A percentile compares a stretch with the other conserved stretches of the same genome.
Evolutionary conservation across 2,329 filamentous ascomycete genomes (phyloP).

Genomic region (Xylaria sp.): DNA sequence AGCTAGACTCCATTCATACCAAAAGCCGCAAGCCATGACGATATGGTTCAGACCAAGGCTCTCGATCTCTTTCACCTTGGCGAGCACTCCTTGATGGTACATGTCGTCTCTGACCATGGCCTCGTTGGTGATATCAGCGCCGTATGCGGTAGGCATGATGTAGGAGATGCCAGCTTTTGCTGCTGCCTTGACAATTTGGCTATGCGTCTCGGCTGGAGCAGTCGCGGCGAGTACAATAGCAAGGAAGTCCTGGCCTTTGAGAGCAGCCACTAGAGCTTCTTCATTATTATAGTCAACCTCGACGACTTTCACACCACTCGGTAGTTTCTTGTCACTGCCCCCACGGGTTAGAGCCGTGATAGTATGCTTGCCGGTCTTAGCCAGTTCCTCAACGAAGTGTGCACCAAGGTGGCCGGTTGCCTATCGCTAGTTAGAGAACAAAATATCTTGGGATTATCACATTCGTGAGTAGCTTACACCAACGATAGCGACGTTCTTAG

Average conservation of each 20-base stretch:
- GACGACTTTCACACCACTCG: conserved; percentile 55
- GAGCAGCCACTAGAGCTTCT: conserved; percentile 58
- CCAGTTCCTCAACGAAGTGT: conserved; percentile 53
- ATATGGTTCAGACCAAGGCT: conserved; percentile 50
- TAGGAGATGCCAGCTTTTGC: conserved; percentile 64
- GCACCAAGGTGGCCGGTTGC: conserved; percentile 55
- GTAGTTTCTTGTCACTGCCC: conserved; percentile 55
- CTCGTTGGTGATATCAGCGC: conserved; percentile 53
- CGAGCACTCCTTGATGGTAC: conserved; percentile 15
- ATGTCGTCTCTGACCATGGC: conserved; percentile 48
- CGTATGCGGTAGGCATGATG: conserved; percentile 64
- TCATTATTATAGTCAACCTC: conserved; percentile 55
- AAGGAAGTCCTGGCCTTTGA: conserved; percentile 65
- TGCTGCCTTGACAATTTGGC: conserved; percentile 63
- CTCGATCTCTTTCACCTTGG: conserved; percentile 18
- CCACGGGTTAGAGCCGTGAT: conserved; percentile 62
- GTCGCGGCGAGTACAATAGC: conserved; percentile 62
- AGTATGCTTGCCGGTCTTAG: conserved; percentile 59
- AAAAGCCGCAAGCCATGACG: conserved; percentile 57
- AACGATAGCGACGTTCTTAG: conserved; percentile 30
- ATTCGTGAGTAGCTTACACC: conserved; percentile 48
- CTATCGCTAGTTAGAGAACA: conserved; percentile 43
- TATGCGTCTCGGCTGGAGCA: conserved; percentile 58
- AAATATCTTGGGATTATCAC: no score
- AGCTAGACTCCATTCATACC: conserved; percentile 64